Evolutionary conservation across 2,329 filamentous ascomycete genomes (phyloP).

Genomic region (Rutstroemia sp.): DNA sequence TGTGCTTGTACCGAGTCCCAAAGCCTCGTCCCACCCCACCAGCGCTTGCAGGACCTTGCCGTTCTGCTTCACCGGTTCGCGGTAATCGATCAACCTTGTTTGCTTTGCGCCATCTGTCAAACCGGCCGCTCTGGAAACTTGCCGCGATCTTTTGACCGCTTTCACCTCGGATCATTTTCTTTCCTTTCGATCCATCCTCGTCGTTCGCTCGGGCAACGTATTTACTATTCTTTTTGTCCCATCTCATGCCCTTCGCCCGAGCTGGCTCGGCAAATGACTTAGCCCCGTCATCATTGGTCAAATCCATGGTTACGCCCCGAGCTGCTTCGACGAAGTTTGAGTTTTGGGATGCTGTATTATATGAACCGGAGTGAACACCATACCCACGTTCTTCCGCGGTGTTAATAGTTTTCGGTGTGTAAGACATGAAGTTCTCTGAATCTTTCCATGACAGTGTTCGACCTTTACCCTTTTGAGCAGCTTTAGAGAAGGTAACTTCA

Average conservation of each 20-base stretch:
- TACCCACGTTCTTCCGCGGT: conserved; percentile 86
- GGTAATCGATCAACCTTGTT: conserved; percentile 76
- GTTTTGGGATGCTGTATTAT: conserved; percentile 40
- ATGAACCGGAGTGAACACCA: conserved; percentile 76
- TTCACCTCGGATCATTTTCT: conserved; percentile 75
- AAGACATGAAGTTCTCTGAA: conserved; percentile 92
- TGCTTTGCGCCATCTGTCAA: conserved; percentile 84
- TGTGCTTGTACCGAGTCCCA: conserved; percentile 71
- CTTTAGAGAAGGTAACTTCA: conserved; percentile 63
- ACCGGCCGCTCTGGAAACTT: conserved; percentile 85
- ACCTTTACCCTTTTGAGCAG: conserved; percentile 44
- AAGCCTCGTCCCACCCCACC: conserved; percentile 31
- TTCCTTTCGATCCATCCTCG: conserved; percentile 76
- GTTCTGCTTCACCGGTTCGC: conserved; percentile 75
- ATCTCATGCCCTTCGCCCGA: conserved; percentile 70
- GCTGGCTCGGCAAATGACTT: conserved; percentile 73
- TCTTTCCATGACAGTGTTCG: conserved; percentile 67
- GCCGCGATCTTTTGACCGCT: conserved; percentile 94
- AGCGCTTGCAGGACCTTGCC: conserved; percentile 29
- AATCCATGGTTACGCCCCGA: conserved; percentile 83
- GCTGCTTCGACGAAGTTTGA: conserved; percentile 82
- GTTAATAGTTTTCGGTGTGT: conserved; percentile 75
- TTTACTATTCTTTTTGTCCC: conserved; percentile 96
- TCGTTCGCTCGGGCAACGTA: conserved; percentile 91
- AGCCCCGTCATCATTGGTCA: conserved; percentile 78